A percentile compares a stretch with the other conserved stretches of the same genome.
Conservation (phyloP, 2,329 filamentous ascomycete genomes). For the Mycosphaerella sp. region DNA sequence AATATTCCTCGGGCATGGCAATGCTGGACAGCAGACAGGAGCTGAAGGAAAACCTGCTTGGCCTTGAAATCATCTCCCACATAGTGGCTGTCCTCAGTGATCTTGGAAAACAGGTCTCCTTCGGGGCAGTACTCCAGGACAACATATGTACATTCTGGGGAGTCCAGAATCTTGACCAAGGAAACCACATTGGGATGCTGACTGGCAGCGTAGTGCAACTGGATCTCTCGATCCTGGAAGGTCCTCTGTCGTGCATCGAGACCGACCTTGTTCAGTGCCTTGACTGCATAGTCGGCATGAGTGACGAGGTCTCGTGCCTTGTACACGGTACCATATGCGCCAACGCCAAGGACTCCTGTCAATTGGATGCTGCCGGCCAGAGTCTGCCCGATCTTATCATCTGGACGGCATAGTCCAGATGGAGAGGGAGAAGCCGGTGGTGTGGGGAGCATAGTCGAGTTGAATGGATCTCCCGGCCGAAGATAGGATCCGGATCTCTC, state of each 20-base stretch:
- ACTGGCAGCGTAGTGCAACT: constrained; percentile 82
- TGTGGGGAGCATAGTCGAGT: constrained; percentile 44
- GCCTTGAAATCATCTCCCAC: constrained; percentile 85
- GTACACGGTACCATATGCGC: constrained; percentile 96
- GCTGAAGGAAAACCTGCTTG: constrained; percentile 84
- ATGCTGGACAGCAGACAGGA: constrained; percentile 91
- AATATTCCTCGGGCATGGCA: constrained; percentile 93
- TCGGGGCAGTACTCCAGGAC: constrained; percentile 96
- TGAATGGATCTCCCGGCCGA: constrained; percentile 1
- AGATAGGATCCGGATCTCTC: constrained; percentile 11
- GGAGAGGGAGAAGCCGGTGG: constrained; percentile 45
- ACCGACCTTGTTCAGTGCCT: constrained; percentile 91
- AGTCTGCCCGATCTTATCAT: constrained; percentile 79
- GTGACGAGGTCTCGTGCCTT: constrained; percentile 77
- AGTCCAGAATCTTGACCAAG: constrained; percentile 87
- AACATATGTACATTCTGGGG: constrained; percentile 87
- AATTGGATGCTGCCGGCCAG: constrained; percentile 79
- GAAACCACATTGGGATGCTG: constrained; percentile 90
- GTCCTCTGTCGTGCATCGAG: constrained; percentile 79
- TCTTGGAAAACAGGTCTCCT: constrained; percentile 94
- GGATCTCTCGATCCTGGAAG: constrained; percentile 91
- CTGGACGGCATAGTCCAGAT: constrained; percentile 48
- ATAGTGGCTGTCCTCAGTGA: constrained; percentile 90
- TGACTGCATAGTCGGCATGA: constrained; percentile 82
- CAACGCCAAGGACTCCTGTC: constrained; percentile 78